Conservation (phyloP, 805 yeast genomes). For the Sungouiozyma intestinalis region DNA sequence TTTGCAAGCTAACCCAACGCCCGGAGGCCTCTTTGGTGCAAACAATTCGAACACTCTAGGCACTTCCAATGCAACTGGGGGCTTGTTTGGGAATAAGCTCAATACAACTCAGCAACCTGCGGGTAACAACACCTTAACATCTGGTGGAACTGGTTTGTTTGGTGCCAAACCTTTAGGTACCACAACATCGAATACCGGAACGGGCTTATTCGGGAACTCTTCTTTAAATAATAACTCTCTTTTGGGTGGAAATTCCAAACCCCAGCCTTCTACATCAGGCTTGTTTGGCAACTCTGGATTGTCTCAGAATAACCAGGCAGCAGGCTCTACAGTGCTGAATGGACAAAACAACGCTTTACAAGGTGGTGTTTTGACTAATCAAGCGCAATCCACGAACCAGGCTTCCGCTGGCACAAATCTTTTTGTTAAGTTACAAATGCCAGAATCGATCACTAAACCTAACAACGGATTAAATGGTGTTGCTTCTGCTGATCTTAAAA, state of each 20-base stretch:
- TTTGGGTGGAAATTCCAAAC: slow-evolving; percentile 2
- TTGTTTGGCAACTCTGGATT: slow-evolving; percentile 1
- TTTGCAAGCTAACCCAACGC: slow-evolving; percentile 14
- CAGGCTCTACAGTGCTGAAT: slow-evolving; percentile 7
- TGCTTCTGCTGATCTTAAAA: slow-evolving; percentile 37
- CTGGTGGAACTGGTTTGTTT: slow-evolving; percentile 28
- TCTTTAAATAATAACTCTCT: neutral
- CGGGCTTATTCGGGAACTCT: neutral
- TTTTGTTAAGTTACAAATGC: slow-evolving; percentile 35
- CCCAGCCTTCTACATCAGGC: slow-evolving; percentile 13
- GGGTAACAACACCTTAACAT: slow-evolving; percentile 4
- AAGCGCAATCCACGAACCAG: slow-evolving; percentile 11
- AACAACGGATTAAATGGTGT: slow-evolving; percentile 40
- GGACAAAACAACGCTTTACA: neutral
- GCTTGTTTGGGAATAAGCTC: slow-evolving; percentile 26
- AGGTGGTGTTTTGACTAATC: slow-evolving; percentile 8
- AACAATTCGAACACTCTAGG: slow-evolving; percentile 1
- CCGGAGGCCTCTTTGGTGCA: slow-evolving; percentile 28
- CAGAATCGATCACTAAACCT: slow-evolving; percentile 31
- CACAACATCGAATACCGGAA: neutral
- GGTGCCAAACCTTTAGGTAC: slow-evolving; percentile 23
- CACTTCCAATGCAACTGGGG: slow-evolving; percentile 11
- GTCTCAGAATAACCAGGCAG: slow-evolving; percentile 2
- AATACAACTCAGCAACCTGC: slow-evolving; percentile 5
- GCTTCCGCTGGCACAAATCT: slow-evolving; percentile 45